A percentile compares a stretch with the other conserved stretches of the same genome.
Conservation (phyloP, 768 basidiomycete species). For the Boletus vinaceobasis region DNA sequence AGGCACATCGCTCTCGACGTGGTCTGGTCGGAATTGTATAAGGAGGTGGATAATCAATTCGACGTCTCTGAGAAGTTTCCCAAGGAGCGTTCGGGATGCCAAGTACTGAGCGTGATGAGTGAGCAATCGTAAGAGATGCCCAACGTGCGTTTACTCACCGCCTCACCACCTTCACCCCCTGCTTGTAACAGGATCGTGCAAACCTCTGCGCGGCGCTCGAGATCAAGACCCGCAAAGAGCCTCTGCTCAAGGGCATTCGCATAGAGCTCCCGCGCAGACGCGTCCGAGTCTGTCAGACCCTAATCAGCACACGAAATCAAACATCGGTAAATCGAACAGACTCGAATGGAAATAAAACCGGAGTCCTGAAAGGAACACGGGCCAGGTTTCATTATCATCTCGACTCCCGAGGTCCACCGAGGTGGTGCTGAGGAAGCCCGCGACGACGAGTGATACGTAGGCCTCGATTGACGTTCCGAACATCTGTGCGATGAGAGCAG, state of each 20-base stretch:
- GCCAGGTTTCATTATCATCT: conserved; percentile 45
- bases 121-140: not conserved
- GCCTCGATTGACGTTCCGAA: conserved; percentile 38
- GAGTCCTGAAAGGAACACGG: conserved; percentile 43
- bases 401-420: conserved; percentile 43
- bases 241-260: conserved; percentile 47
- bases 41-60: conserved; percentile 54
- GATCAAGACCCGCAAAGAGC: conserved; percentile 51
- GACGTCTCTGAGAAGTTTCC: conserved; percentile 47
- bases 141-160: conserved; percentile 36
- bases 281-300: conserved; percentile 36
- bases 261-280: conserved; percentile 39
- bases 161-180: conserved; percentile 44
- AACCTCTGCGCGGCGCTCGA: conserved; percentile 53
- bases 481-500: conserved; percentile 27
- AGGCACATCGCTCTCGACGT: conserved; percentile 41
- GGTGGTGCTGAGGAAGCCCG: conserved; percentile 51
- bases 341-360: conserved; percentile 46
- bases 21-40: conserved; percentile 43
- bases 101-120: conserved; percentile 34
- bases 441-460: conserved; percentile 34
- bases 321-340: conserved; percentile 25
- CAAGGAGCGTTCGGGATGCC: conserved; percentile 48
- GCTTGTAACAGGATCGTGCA: conserved; percentile 55
- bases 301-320: not conserved